These are phyloP conservation scores for Triticum monococcum DNA, from an alignment of 176 grass and related monocot species.

Conservation along the genomic window DNA sequence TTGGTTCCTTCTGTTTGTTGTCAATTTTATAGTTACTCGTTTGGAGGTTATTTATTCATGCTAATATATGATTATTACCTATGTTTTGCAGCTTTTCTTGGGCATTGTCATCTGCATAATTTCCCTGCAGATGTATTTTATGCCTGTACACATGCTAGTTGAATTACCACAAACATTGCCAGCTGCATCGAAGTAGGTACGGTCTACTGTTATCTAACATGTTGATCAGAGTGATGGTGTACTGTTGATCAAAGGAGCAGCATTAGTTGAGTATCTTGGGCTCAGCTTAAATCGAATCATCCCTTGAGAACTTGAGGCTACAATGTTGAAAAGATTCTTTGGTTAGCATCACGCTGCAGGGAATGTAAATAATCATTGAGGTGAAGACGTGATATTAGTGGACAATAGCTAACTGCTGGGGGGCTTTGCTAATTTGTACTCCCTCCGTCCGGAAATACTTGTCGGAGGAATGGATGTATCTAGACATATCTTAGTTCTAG, in stretches of 20 bases:
- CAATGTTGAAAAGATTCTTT: conserved; percentile 11
- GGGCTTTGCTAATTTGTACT: not conserved
- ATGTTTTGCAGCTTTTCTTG: conserved; percentile 81
- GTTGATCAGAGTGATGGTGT: conserved; percentile 9
- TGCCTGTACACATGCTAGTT: conserved; percentile 75
- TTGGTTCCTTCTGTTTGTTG: not conserved
- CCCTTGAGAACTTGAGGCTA: not conserved
- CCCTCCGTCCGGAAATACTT: too few species aligned
- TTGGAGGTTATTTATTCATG: conserved; percentile 16
- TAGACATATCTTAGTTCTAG: too few species aligned
- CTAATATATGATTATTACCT: conserved; percentile 29
- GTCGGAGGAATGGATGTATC: too few species aligned
- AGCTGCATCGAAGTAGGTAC: conserved; percentile 40
- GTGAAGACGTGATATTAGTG: not conserved
- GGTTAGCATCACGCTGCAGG: not conserved
- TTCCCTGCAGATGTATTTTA: conserved; percentile 97
- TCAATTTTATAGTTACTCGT: not conserved
- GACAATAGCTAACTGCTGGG: not conserved
- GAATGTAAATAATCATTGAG: conserved; percentile 20
- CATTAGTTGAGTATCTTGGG: not conserved
- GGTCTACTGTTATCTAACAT: conserved; percentile 18
- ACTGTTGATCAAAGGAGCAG: conserved; percentile 19
- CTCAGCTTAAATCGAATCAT: not conserved
- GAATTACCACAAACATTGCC: conserved; percentile 66
- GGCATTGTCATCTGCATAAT: conserved; percentile 96